phyloP scores from a whole-genome alignment of 2,329 filamentous ascomycete species.

The Mycosphaerelloides madeirae region DNA sequence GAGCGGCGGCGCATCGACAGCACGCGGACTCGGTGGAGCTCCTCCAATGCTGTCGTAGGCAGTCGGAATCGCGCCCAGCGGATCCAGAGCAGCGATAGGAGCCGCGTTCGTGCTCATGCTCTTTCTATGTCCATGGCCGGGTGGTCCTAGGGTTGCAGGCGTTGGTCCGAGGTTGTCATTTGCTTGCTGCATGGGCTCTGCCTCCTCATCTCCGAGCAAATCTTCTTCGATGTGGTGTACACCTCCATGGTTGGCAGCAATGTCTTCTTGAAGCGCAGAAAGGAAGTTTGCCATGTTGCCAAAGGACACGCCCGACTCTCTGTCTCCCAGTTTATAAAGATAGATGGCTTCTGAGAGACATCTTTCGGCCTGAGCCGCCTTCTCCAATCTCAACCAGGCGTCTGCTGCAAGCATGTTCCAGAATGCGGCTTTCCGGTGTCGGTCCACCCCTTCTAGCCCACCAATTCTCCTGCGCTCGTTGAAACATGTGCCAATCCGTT shows the following conservation, averaged over 20 bases:
- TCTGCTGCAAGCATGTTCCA: constrained; percentile 84
- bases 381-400: constrained; percentile 72
- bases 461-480: constrained; percentile 63
- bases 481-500: constrained; percentile 82
- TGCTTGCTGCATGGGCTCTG: constrained; percentile 31
- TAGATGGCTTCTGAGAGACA: constrained; percentile 66
- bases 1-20: constrained; percentile 7
- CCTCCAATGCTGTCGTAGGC: constrained; percentile 19
- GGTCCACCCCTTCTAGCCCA: constrained; percentile 62
- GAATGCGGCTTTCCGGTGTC: constrained; percentile 78
- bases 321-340: constrained; percentile 39
- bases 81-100: constrained; percentile 27
- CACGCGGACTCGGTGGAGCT: constrained; percentile 18
- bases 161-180: constrained; percentile 33
- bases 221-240: constrained; percentile 33
- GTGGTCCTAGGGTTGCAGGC: constrained; percentile 1
- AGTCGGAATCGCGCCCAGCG: constrained; percentile 28
- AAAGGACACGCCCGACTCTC: constrained; percentile 34
- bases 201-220: constrained; percentile 25
- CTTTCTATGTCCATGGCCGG: constrained; percentile 38
- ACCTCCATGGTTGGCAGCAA: constrained; percentile 40
- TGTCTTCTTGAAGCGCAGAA: constrained; percentile 61
- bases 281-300: constrained; percentile 59
- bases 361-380: constrained; percentile 71
- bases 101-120: constrained; percentile 35